These are phyloP conservation scores for Beauveria pseudobassiana DNA, from an alignment of 2,329 filamentous ascomycete species.

Conservation along the genomic window DNA sequence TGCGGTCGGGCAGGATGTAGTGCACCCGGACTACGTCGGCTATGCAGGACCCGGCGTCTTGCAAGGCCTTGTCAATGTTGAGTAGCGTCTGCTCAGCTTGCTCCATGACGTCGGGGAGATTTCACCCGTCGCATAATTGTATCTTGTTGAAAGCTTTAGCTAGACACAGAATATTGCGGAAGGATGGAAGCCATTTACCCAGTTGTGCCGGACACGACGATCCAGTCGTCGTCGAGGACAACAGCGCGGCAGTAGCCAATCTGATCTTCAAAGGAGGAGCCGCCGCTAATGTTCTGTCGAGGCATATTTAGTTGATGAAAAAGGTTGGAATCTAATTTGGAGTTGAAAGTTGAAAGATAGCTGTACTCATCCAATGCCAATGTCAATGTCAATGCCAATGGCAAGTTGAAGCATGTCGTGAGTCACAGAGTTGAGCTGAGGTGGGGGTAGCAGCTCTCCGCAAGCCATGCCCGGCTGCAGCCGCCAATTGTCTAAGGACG, in stretches of 20 bases:
- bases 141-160: constrained; percentile 24
- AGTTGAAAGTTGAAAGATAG: not conserved
- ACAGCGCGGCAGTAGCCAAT: constrained; percentile 50
- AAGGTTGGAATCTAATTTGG: not conserved
- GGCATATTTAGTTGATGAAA: constrained; percentile 19
- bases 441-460: not conserved
- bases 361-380: not conserved
- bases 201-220: constrained; percentile 48
- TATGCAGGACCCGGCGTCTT: constrained; percentile 34
- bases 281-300: constrained; percentile 38
- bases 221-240: constrained; percentile 37
- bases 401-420: not conserved
- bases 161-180: not conserved
- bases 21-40: constrained; percentile 43
- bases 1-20: constrained; percentile 42
- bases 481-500: not conserved
- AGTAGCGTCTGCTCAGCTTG: constrained; percentile 42
- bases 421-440: constrained; percentile 2
- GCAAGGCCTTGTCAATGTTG: constrained; percentile 40
- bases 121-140: constrained; percentile 40
- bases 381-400: not conserved
- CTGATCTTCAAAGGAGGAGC: constrained; percentile 42
- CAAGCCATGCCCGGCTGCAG: not conserved
- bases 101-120: constrained; percentile 38
- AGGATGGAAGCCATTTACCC: constrained; percentile 27